These are phyloP conservation scores for Amanita pseudoporphyria DNA, from an alignment of 768 basidiomycete genomes.

Conservation along the genomic window DNA sequence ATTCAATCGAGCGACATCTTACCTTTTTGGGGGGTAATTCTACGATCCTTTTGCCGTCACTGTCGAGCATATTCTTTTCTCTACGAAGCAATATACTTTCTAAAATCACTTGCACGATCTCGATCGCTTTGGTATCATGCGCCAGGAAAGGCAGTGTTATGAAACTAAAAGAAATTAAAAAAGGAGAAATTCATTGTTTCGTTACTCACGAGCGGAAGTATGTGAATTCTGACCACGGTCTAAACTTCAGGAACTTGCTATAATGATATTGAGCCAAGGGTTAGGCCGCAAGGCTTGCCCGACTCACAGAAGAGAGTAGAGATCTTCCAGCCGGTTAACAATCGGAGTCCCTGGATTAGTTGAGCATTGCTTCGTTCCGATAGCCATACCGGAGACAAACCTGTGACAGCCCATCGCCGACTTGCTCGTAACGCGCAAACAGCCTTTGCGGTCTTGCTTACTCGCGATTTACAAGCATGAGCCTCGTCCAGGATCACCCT, in stretches of 20 bases:
- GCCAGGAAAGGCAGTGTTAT: conserved; percentile 89
- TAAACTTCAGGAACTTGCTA: conserved; percentile 71
- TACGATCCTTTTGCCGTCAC: conserved; percentile 79
- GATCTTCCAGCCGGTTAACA: conserved; percentile 86
- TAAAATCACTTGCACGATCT: conserved; percentile 90
- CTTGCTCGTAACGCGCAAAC: conserved; percentile 76
- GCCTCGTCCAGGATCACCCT: conserved; percentile 88
- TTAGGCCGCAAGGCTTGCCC: not conserved
- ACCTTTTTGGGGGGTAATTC: conserved; percentile 84
- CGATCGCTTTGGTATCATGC: conserved; percentile 86
- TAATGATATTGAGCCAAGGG: not conserved
- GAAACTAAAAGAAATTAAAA: conserved; percentile 39
- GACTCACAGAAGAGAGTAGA: conserved; percentile 70
- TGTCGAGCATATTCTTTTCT: conserved; percentile 90
- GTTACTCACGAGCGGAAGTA: conserved; percentile 80
- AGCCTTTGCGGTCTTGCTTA: conserved; percentile 81
- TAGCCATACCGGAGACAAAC: conserved; percentile 19
- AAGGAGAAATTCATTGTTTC: not conserved
- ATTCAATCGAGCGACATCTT: too few species aligned
- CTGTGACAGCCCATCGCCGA: conserved; percentile 87
- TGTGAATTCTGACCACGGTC: conserved; percentile 72
- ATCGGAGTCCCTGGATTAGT: conserved; percentile 70
- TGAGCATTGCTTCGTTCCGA: not conserved
- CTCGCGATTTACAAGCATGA: conserved; percentile 87
- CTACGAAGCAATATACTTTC: conserved; percentile 81